Conservation (phyloP, 345 rosid species). For the Gossypium longicalyx region DNA sequence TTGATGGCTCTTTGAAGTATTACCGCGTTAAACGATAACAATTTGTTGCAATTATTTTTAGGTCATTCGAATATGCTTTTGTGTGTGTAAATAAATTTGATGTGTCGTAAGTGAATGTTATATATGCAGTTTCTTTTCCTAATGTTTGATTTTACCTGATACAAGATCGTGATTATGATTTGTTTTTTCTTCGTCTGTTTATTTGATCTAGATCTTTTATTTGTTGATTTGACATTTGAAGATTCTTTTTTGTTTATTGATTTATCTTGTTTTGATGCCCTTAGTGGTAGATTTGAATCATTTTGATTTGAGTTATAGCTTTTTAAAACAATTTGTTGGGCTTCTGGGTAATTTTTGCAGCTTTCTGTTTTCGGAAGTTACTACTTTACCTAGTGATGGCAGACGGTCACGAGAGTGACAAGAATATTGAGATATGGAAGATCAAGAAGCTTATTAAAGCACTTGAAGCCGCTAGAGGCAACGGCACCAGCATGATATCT, state of each 20-base stretch:
- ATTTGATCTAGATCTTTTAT: not conserved
- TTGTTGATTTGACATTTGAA: not conserved
- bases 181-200: not conserved
- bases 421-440: conserved; percentile 72
- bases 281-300: not conserved
- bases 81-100: not conserved
- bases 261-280: not conserved
- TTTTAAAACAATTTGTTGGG: not conserved
- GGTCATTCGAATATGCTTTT: not conserved
- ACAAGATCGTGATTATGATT: not conserved
- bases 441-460: conserved; percentile 66
- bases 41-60: not conserved
- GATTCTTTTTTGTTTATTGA: not conserved
- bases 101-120: not conserved
- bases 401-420: conserved; percentile 53
- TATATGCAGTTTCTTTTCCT: not conserved
- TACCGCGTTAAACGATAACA: too few relatives aligned
- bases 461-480: conserved; percentile 65
- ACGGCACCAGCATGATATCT: conserved; percentile 79
- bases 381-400: conserved; percentile 30
- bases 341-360: not conserved
- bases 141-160: not conserved
- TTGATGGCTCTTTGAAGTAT: conserved; percentile 11
- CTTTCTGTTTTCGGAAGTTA: not conserved
- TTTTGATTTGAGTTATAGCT: not conserved